Evolutionary conservation across 805 yeast species (phyloP).

Genomic region (Phaffomyces opuntiae): DNA sequence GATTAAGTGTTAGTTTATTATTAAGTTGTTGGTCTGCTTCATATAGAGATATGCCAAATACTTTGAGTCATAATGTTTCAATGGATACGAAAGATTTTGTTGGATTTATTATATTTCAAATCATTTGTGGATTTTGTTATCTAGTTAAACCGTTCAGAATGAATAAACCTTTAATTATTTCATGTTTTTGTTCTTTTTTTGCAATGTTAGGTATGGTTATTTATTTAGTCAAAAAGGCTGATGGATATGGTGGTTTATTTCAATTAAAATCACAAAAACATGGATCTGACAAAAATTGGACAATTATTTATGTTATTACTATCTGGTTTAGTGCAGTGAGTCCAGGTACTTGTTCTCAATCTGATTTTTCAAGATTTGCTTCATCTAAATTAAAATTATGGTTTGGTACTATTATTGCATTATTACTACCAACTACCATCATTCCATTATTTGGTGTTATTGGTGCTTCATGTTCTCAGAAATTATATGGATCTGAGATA

Average conservation of each 20-base stretch:
- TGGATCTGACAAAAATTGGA: constrained; percentile 27
- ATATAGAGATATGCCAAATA: constrained; percentile 27
- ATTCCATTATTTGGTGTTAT: constrained; percentile 38
- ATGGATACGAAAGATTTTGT: constrained; percentile 24
- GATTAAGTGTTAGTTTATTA: constrained; percentile 31
- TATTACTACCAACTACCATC: constrained; percentile 32
- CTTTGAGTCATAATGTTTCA: constrained; percentile 25
- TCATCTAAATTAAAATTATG: constrained; percentile 22
- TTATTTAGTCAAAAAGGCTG: constrained; percentile 25
- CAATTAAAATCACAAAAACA: constrained; percentile 22
- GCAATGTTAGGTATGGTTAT: constrained; percentile 27
- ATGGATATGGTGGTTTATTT: constrained; percentile 30
- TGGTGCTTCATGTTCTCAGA: constrained; percentile 32
- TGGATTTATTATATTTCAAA: constrained; percentile 32
- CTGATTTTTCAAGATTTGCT: constrained; percentile 30
- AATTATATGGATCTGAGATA: constrained; percentile 27
- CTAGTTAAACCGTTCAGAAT: constrained; percentile 22
- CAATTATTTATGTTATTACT: constrained; percentile 26
- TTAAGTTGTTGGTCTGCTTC: constrained; percentile 34
- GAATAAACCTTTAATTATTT: constrained; percentile 17
- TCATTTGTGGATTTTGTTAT: constrained; percentile 20
- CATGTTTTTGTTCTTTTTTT: constrained; percentile 21
- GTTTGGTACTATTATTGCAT: constrained; percentile 20
- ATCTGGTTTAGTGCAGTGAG: constrained; percentile 28
- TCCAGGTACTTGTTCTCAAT: constrained; percentile 28